phyloP scores from a whole-genome alignment of 2,329 filamentous ascomycete genomes.

The Diplodia mutila region DNA sequence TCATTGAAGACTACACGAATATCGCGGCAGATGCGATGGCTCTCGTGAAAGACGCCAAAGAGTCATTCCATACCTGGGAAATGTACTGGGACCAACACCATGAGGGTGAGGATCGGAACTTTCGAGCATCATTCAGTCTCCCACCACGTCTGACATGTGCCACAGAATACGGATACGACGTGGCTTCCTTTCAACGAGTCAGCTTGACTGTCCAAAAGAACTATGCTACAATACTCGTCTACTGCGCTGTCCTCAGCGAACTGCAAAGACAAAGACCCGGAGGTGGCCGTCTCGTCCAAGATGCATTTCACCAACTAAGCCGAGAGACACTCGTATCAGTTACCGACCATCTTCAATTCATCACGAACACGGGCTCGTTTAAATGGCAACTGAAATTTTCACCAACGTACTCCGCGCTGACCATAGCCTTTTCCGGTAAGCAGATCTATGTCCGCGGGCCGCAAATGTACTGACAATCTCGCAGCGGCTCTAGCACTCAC shows the following conservation, averaged over 20 bases:
- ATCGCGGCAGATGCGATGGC: neutral
- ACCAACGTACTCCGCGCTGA: neutral
- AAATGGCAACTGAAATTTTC: constrained; percentile 4
- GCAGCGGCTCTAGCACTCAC: neutral
- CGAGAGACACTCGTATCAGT: neutral
- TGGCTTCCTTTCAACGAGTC: neutral
- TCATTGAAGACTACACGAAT: neutral
- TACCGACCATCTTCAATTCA: neutral
- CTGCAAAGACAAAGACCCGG: neutral
- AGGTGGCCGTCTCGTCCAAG: no score
- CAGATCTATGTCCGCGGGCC: neutral
- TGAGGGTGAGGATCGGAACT: neutral
- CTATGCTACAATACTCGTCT: neutral
- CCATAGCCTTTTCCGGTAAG: constrained; percentile 7
- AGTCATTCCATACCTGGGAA: neutral
- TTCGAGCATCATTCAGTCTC: neutral
- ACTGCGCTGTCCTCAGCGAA: neutral
- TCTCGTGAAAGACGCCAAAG: neutral
- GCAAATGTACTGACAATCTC: neutral
- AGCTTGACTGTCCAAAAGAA: neutral
- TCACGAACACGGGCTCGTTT: neutral
- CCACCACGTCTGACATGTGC: neutral
- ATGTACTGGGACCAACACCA: neutral
- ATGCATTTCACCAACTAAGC: neutral
- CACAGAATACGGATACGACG: neutral